These are phyloP conservation scores for Sporothrix humicola DNA, from an alignment of 2,329 filamentous ascomycete species.

Conservation along the genomic window DNA sequence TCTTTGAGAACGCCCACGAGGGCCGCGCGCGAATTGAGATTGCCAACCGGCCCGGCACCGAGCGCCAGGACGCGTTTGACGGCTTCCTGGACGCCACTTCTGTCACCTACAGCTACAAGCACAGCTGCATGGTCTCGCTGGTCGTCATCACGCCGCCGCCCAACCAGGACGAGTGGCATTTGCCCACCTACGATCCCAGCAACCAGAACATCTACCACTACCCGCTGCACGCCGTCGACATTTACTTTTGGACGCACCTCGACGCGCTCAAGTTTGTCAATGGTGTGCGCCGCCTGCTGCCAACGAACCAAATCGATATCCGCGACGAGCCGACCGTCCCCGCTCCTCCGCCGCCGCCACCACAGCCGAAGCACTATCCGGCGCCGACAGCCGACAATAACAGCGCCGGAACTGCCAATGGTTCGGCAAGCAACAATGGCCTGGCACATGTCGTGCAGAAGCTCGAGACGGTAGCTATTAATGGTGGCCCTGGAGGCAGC, in stretches of 20 bases:
- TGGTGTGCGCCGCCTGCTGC: constrained; percentile 68
- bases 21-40: constrained; percentile 74
- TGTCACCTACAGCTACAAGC: constrained; percentile 74
- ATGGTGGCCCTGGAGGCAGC: constrained; percentile 35
- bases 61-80: constrained; percentile 79
- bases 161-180: constrained; percentile 70
- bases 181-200: constrained; percentile 72
- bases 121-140: constrained; percentile 72
- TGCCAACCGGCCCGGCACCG: constrained; percentile 74
- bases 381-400: constrained; percentile 42
- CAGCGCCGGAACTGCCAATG: constrained; percentile 40
- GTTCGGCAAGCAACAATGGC: constrained; percentile 43
- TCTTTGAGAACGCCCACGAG: constrained; percentile 74
- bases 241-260: constrained; percentile 79
- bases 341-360: constrained; percentile 42
- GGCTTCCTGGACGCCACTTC: constrained; percentile 70
- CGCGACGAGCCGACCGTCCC: constrained; percentile 66
- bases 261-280: constrained; percentile 75
- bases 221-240: constrained; percentile 73
- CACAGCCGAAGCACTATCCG: constrained; percentile 22
- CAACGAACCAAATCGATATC: constrained; percentile 65
- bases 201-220: constrained; percentile 82
- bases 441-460: constrained; percentile 75
- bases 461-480: constrained; percentile 72
- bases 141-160: constrained; percentile 59